phyloP scores from a whole-genome alignment of 331 rosid species.

The Erythrophleum ivorense region DNA sequence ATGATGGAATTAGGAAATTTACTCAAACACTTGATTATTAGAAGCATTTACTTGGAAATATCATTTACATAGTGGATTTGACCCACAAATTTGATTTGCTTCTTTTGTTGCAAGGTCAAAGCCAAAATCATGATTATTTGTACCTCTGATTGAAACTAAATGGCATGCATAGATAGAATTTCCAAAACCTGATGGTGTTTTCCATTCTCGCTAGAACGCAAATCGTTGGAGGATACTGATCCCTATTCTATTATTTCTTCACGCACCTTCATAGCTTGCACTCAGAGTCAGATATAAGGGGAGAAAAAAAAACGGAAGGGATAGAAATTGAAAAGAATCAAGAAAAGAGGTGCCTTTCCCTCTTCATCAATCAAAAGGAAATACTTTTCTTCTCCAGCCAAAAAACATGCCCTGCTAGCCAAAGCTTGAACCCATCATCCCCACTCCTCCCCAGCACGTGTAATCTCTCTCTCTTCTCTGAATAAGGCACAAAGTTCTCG shows the following conservation, averaged over 20 bases:
- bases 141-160: slow-evolving; percentile 24
- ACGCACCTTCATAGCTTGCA: slow-evolving; percentile 22
- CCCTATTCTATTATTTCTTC: slow-evolving; percentile 29
- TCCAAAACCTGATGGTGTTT: slow-evolving; percentile 3
- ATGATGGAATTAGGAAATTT: not conserved
- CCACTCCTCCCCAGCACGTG: slow-evolving; percentile 52
- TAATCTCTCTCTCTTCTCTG: slow-evolving; percentile 18
- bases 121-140: slow-evolving; percentile 38
- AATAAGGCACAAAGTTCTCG: slow-evolving; percentile 17
- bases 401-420: slow-evolving; percentile 32
- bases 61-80: not conserved
- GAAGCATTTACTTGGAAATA: not conserved
- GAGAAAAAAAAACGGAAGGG: not conserved
- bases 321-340: not conserved
- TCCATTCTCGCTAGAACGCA: slow-evolving; percentile 7
- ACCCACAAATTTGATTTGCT: slow-evolving; percentile 32
- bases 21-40: not conserved
- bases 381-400: slow-evolving; percentile 28
- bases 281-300: not conserved
- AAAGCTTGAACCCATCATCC: slow-evolving; percentile 9
- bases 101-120: slow-evolving; percentile 35
- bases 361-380: slow-evolving; percentile 39
- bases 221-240: slow-evolving; percentile 24
- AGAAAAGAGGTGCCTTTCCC: slow-evolving; percentile 28
- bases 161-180: not conserved